These are phyloP conservation scores for Penicillium paneum DNA, from an alignment of 2,329 filamentous ascomycete species.

Conservation along the genomic window DNA sequence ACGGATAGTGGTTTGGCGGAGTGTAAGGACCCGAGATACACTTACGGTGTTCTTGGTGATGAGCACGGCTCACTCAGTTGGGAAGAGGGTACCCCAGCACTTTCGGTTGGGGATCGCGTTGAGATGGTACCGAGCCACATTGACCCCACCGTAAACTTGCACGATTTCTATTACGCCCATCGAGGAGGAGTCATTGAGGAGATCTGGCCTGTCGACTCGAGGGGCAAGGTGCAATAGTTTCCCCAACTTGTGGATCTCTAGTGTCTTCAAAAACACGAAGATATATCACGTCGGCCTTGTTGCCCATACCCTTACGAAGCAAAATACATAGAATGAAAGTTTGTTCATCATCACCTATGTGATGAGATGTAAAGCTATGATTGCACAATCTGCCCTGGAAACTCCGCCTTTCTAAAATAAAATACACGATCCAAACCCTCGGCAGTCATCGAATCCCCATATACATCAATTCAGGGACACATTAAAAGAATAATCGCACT, in stretches of 20 bases:
- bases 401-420: neutral
- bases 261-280: too few relatives aligned
- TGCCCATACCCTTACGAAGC: too few relatives aligned
- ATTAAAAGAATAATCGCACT: neutral
- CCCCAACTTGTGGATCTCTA: neutral
- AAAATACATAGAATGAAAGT: neutral
- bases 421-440: neutral
- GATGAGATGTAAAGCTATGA: too few relatives aligned
- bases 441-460: neutral
- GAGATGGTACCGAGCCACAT: slow-evolving; percentile 57
- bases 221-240: slow-evolving; percentile 52
- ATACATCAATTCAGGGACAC: neutral
- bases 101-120: slow-evolving; percentile 48
- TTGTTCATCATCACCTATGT: neutral
- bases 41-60: slow-evolving; percentile 48
- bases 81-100: slow-evolving; percentile 40
- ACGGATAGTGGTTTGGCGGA: slow-evolving; percentile 53
- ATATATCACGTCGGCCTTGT: neutral
- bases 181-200: slow-evolving; percentile 50
- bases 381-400: neutral
- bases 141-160: slow-evolving; percentile 54
- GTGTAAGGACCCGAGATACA: slow-evolving; percentile 46
- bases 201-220: slow-evolving; percentile 52
- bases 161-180: slow-evolving; percentile 52
- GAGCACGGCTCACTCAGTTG: slow-evolving; percentile 51